Percentiles rank a stretch among this genome's conserved stretches.
Evolutionary conservation across 2,329 filamentous ascomycete species (phyloP).

Genomic region (Aspergillus pseudonomiae): DNA sequence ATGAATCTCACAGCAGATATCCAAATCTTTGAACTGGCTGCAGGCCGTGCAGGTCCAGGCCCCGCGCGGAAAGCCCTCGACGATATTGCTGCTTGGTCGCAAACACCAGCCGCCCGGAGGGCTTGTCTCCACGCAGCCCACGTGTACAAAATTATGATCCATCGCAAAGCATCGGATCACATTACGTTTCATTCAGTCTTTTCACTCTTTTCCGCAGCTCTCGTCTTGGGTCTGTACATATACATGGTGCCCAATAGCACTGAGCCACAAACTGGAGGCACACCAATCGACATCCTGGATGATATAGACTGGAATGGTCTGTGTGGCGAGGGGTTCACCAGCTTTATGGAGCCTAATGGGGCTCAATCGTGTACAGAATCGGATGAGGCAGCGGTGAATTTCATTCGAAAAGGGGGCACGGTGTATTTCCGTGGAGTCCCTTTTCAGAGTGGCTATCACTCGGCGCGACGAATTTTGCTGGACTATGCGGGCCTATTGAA

Average conservation of each 20-base stretch:
- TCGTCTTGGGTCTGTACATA: conserved; percentile 56
- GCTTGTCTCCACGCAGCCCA: conserved; percentile 57
- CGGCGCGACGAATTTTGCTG: conserved; percentile 54
- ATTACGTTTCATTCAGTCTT: conserved; percentile 55
- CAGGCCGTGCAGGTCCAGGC: conserved; percentile 52
- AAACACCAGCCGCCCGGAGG: conserved; percentile 53
- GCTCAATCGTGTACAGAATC: conserved; percentile 29
- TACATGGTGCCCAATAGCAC: conserved; percentile 47
- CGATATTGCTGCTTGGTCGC: conserved; percentile 55
- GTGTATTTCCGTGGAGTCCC: conserved; percentile 53
- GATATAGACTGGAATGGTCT: conserved; percentile 55
- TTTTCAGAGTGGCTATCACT: conserved; percentile 54
- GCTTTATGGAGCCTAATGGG: conserved; percentile 38
- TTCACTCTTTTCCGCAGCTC: conserved; percentile 54
- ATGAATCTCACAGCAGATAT: conserved; percentile 57
- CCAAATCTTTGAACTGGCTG: conserved; percentile 56
- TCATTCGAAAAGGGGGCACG: conserved; percentile 54
- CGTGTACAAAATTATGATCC: conserved; percentile 54
- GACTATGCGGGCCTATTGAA: conserved; percentile 58
- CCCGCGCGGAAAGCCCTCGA: conserved; percentile 53
- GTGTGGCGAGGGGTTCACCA: conserved; percentile 50
- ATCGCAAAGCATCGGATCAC: conserved; percentile 56
- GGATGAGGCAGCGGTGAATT: conserved; percentile 41
- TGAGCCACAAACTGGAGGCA: conserved; percentile 28
- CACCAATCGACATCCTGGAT: conserved; percentile 50